phyloP scores from a whole-genome alignment of 192 early-diverging fungal species.

The Coemansia sp. region DNA sequence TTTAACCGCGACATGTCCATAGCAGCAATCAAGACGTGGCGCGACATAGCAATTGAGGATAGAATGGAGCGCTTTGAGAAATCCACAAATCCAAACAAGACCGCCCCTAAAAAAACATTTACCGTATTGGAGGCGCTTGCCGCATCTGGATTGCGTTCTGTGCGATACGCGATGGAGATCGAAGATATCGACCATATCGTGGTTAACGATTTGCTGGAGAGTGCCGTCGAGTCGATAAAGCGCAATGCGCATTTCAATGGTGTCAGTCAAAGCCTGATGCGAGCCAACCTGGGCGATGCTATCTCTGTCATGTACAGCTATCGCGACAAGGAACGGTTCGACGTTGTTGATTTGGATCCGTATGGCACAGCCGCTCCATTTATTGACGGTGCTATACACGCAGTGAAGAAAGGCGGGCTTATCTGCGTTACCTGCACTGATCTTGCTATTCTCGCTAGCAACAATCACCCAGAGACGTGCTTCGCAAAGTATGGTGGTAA shows the following conservation, averaged over 20 bases:
- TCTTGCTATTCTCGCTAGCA: constrained; percentile 89
- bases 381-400: constrained; percentile 90
- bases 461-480: constrained; percentile 81
- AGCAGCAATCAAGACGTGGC: constrained; percentile 93
- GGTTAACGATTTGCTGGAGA: constrained; percentile 88
- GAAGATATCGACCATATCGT: constrained; percentile 74
- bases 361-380: constrained; percentile 97
- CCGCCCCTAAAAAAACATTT: constrained; percentile 26
- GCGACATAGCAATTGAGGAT: constrained; percentile 69
- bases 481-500: constrained; percentile 96
- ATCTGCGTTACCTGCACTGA: constrained; percentile 99
- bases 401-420: constrained; percentile 88
- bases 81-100: constrained; percentile 52
- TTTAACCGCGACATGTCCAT: constrained; percentile 98
- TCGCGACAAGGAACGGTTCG: constrained; percentile 62
- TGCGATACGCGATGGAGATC: constrained; percentile 97
- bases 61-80: constrained; percentile 59
- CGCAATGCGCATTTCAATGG: constrained; percentile 84
- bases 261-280: constrained; percentile 69
- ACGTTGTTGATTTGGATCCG: constrained; percentile 95
- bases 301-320: constrained; percentile 71
- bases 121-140: constrained; percentile 91
- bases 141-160: constrained; percentile 90
- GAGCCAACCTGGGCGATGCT: constrained; percentile 84
- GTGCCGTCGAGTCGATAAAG: constrained; percentile 86